These are phyloP conservation scores for Diplodia seriata DNA, from an alignment of 2,329 filamentous ascomycete genomes.

Conservation along the genomic window DNA sequence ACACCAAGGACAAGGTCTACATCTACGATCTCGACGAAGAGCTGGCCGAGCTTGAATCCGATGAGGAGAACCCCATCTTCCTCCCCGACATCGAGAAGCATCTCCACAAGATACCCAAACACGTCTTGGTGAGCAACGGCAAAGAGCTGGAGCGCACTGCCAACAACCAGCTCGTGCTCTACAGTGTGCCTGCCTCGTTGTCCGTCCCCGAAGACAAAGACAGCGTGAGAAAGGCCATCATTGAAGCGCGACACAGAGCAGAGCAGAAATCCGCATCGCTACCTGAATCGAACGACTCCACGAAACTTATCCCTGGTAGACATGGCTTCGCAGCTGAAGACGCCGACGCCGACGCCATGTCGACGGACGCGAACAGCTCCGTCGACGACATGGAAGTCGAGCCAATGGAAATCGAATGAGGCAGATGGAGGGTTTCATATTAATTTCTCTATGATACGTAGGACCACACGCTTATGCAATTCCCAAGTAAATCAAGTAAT, in stretches of 20 bases:
- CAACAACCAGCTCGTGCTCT: conserved; percentile 78
- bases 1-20: conserved; percentile 86
- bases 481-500: conserved; percentile 1
- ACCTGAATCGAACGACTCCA: neutral
- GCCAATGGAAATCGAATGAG: conserved; percentile 17
- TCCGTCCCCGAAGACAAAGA: conserved; percentile 74
- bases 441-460: conserved; percentile 12
- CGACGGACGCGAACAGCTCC: neutral
- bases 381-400: conserved; percentile 12
- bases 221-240: conserved; percentile 80
- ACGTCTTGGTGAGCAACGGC: conserved; percentile 63
- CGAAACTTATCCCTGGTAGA: neutral
- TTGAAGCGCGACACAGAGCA: conserved; percentile 75
- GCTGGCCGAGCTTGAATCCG: conserved; percentile 71
- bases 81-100: conserved; percentile 86
- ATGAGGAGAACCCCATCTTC: conserved; percentile 73
- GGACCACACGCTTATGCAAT: neutral
- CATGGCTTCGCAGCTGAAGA: neutral
- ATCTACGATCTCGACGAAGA: conserved; percentile 91
- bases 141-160: conserved; percentile 57
- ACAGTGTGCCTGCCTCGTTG: conserved; percentile 78
- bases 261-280: conserved; percentile 57
- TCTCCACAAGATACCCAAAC: conserved; percentile 72
- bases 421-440: neutral
- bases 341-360: conserved; percentile 7